Evolutionary conservation across 345 rosid species (phyloP).

Genomic region (Excoecaria agallocha): DNA sequence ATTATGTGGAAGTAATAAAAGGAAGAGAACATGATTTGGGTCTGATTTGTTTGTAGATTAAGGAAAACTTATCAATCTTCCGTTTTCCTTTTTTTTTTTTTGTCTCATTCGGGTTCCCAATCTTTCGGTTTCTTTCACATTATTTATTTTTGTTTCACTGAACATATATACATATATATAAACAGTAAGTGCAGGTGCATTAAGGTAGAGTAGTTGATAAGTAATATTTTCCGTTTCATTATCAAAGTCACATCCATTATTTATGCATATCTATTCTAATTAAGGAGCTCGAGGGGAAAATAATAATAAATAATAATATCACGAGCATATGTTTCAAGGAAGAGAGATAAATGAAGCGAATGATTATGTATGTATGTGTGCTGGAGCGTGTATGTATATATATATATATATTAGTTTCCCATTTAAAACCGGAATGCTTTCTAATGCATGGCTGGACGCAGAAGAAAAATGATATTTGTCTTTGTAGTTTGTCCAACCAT

Average conservation of each 20-base stretch:
- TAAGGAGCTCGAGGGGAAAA: not conserved
- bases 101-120: too few species aligned
- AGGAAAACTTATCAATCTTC: slow-evolving; percentile 22
- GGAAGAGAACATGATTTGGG: slow-evolving; percentile 15
- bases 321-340: not conserved
- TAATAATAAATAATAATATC: not conserved
- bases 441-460: not conserved
- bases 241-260: slow-evolving; percentile 29
- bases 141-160: not conserved
- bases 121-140: too few species aligned
- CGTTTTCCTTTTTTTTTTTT: too few species aligned
- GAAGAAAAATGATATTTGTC: slow-evolving; percentile 12
- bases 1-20: slow-evolving; percentile 6
- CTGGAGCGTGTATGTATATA: too few species aligned
- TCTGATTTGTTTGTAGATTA: slow-evolving; percentile 4
- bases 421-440: slow-evolving; percentile 16
- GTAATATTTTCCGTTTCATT: slow-evolving; percentile 28
- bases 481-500: not conserved
- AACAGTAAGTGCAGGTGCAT: slow-evolving; percentile 23
- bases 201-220: slow-evolving; percentile 19
- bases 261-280: slow-evolving; percentile 21
- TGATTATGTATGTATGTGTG: not conserved
- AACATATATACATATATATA: not conserved
- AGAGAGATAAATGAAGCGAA: not conserved
- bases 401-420: not conserved